Conservation (phyloP, 257 asterid genomes). For the Nyctanthes arbortristis region DNA sequence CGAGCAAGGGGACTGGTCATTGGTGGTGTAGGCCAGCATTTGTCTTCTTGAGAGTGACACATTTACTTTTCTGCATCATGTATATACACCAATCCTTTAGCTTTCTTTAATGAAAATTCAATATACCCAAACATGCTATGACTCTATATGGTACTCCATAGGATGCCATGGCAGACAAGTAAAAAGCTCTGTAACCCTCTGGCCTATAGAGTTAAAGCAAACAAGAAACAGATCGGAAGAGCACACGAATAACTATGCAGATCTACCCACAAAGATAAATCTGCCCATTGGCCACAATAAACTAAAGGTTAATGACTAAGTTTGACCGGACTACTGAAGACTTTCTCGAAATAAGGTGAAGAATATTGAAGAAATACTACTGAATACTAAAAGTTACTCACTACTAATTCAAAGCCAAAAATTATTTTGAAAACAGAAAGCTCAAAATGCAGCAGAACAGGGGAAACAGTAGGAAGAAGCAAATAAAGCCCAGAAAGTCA, state of each 20-base stretch:
- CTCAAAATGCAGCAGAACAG: neutral
- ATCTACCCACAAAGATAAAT: neutral
- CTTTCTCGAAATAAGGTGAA: too few species aligned
- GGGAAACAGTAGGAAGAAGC: too few species aligned
- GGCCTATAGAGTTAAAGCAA: conserved; percentile 6
- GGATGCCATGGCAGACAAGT: neutral
- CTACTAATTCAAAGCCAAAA: neutral
- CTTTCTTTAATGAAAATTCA: neutral
- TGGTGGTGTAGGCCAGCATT: conserved; percentile 42
- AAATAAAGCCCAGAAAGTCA: neutral
- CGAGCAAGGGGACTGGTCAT: conserved; percentile 43
- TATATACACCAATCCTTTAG: neutral
- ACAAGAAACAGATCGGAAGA: too few species aligned
- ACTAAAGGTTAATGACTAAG: too few species aligned
- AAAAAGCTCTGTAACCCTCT: neutral
- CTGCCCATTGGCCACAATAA: neutral
- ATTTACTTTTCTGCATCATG: conserved; percentile 53
- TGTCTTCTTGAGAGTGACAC: conserved; percentile 57
- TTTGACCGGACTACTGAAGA: too few species aligned
- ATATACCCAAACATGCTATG: neutral
- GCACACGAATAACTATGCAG: conserved; percentile 13
- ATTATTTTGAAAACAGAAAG: neutral
- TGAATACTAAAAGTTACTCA: too few species aligned
- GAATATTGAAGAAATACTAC: neutral
- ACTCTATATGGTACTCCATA: too few species aligned